These are phyloP conservation scores for Calocybe gangraenosa DNA, from an alignment of 768 basidiomycete species.

Conservation along the genomic window DNA sequence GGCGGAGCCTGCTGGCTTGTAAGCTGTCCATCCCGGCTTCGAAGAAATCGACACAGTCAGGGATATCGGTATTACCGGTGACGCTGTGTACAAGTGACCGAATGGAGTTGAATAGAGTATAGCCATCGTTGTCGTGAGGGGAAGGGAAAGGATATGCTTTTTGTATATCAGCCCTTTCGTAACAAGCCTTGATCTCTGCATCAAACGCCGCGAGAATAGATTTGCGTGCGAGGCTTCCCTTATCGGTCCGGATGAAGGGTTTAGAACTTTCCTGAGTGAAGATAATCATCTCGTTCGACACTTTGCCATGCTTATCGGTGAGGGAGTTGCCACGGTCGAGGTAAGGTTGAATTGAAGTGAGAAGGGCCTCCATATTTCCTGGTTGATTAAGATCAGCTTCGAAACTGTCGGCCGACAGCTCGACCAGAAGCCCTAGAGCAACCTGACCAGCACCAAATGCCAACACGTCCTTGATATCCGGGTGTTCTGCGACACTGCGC, in stretches of 20 bases:
- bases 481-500: conserved; percentile 28
- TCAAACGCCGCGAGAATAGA: conserved; percentile 27
- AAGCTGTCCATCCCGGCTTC: conserved; percentile 38
- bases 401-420: conserved; percentile 20
- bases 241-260: conserved; percentile 31
- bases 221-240: conserved; percentile 33
- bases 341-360: conserved; percentile 23
- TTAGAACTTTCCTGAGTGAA: conserved; percentile 26
- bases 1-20: conserved; percentile 31
- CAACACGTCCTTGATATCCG: conserved; percentile 30
- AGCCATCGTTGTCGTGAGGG: conserved; percentile 15
- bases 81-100: conserved; percentile 20
- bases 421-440: conserved; percentile 32
- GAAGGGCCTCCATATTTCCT: conserved; percentile 15
- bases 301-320: conserved; percentile 33
- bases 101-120: conserved; percentile 18
- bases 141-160: conserved; percentile 22
- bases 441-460: conserved; percentile 33
- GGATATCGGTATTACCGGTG: conserved; percentile 16
- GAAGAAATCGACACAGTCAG: conserved; percentile 30
- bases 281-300: conserved; percentile 34
- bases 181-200: conserved; percentile 28
- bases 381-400: conserved; percentile 14
- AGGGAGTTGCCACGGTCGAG: conserved; percentile 30
- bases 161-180: conserved; percentile 23